A percentile compares a stretch with the other conserved stretches of the same genome.
Conservation (phyloP, 2,329 filamentous ascomycete species). For the Celoporthe dispersa region DNA sequence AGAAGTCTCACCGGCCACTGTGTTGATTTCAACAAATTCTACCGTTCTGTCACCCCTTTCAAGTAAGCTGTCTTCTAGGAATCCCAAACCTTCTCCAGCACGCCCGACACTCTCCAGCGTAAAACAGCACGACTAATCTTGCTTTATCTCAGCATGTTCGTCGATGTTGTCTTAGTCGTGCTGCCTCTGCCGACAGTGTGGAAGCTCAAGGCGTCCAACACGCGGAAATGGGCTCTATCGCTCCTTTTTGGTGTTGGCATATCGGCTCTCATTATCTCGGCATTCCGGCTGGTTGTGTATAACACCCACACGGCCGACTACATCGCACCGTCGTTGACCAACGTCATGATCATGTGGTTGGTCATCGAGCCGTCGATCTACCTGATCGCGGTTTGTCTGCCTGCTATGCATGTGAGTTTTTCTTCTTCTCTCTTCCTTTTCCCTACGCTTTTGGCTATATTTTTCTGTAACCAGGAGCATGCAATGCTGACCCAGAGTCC, state of each 20-base stretch:
- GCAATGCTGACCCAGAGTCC: neutral
- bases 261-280: constrained; percentile 21
- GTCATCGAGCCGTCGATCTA: constrained; percentile 26
- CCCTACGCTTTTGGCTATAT: no score
- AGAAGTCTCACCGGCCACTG: constrained; percentile 15
- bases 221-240: constrained; percentile 23
- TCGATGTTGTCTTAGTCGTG: constrained; percentile 17
- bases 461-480: neutral
- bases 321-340: constrained; percentile 23
- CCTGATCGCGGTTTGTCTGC: constrained; percentile 25
- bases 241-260: constrained; percentile 27
- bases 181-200: constrained; percentile 26
- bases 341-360: constrained; percentile 25
- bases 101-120: no score
- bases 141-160: constrained; percentile 1
- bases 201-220: constrained; percentile 20
- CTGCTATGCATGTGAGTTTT: constrained; percentile 26
- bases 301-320: constrained; percentile 18
- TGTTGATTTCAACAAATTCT: constrained; percentile 24
- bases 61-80: constrained; percentile 6
- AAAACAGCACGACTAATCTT: neutral
- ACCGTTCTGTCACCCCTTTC: constrained; percentile 26
- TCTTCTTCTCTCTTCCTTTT: neutral
- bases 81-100: neutral
- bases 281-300: constrained; percentile 20